Percentiles rank a stretch among this genome's conserved stretches.
phyloP scores from a whole-genome alignment of 2,329 filamentous ascomycete species.

The Aureobasidium melanogenum region DNA sequence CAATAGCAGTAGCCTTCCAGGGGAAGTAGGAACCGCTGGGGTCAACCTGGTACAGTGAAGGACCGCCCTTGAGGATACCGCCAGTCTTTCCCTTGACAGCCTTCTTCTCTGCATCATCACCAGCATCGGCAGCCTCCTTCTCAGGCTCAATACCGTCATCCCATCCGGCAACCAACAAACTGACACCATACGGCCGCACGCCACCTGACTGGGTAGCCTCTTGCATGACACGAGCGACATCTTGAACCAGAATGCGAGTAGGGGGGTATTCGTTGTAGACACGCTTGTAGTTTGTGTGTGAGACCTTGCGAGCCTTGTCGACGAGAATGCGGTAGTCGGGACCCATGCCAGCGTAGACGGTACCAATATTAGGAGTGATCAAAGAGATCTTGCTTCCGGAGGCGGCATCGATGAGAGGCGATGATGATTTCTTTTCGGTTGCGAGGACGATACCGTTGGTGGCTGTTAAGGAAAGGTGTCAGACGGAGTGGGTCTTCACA shows the following conservation, averaged over 20 bases:
- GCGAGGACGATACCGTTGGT: slow-evolving; percentile 98
- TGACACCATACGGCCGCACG: slow-evolving; percentile 94
- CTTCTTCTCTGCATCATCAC: slow-evolving; percentile 52
- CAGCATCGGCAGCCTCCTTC: slow-evolving; percentile 50
- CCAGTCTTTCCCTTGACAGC: slow-evolving; percentile 81
- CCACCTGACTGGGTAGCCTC: slow-evolving; percentile 97
- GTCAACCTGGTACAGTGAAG: slow-evolving; percentile 97
- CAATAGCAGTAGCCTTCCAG: slow-evolving; percentile 98
- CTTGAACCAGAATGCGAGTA: slow-evolving; percentile 96
- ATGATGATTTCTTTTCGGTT: slow-evolving; percentile 98
- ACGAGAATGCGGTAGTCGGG: slow-evolving; percentile 96
- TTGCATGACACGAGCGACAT: slow-evolving; percentile 96
- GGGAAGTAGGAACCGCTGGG: slow-evolving; percentile 98
- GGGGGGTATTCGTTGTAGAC: slow-evolving; percentile 99
- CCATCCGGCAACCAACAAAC: slow-evolving; percentile 91
- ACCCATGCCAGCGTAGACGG: slow-evolving; percentile 99
- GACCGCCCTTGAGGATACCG: slow-evolving; percentile 88
- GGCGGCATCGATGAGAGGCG: slow-evolving; percentile 87
- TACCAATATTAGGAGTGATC: slow-evolving; percentile 98
- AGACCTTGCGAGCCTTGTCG: slow-evolving; percentile 96
- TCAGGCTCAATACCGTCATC: slow-evolving; percentile 93
- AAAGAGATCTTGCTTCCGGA: slow-evolving; percentile 96
- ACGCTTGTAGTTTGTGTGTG: slow-evolving; percentile 97
- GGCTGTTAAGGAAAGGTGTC: slow-evolving; percentile 43
- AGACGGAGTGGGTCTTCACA: not conserved